Evolutionary conservation across 371 early-diverging fungal genomes (phyloP).

Genomic region (Antonospora locustae): DNA sequence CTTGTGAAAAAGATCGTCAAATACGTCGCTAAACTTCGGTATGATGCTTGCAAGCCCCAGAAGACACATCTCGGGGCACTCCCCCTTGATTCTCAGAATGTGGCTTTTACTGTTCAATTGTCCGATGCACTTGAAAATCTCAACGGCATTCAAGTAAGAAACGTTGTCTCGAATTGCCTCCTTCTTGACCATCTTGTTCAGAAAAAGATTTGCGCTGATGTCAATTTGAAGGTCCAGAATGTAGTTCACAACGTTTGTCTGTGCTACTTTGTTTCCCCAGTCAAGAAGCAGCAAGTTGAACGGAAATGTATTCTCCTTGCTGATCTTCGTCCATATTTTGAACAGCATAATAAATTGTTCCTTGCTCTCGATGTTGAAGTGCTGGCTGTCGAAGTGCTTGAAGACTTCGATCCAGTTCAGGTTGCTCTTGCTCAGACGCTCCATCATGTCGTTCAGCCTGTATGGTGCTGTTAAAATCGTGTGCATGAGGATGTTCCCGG

Average conservation of each 20-base stretch:
- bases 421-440: background rate
- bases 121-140: conserved; percentile 40
- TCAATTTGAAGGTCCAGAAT: too few relatives aligned
- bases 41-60: conserved; percentile 29
- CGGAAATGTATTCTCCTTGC: conserved; percentile 43
- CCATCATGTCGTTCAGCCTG: background rate
- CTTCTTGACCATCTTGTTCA: conserved; percentile 22
- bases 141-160: conserved; percentile 41
- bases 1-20: conserved; percentile 34
- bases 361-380: background rate
- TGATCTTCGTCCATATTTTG: conserved; percentile 38
- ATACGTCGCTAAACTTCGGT: conserved; percentile 20
- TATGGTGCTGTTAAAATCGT: too few relatives aligned
- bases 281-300: conserved; percentile 43
- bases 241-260: too few relatives aligned
- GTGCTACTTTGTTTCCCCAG: conserved; percentile 32
- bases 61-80: conserved; percentile 37
- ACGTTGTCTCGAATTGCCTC: conserved; percentile 29
- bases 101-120: conserved; percentile 11
- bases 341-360: conserved; percentile 34
- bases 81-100: conserved; percentile 20
- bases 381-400: background rate
- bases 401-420: background rate
- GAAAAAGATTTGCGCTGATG: conserved; percentile 39
- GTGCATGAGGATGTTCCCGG: too few relatives aligned